Conservation (phyloP, 2,329 filamentous ascomycete species). For the Curvularia sp. region DNA sequence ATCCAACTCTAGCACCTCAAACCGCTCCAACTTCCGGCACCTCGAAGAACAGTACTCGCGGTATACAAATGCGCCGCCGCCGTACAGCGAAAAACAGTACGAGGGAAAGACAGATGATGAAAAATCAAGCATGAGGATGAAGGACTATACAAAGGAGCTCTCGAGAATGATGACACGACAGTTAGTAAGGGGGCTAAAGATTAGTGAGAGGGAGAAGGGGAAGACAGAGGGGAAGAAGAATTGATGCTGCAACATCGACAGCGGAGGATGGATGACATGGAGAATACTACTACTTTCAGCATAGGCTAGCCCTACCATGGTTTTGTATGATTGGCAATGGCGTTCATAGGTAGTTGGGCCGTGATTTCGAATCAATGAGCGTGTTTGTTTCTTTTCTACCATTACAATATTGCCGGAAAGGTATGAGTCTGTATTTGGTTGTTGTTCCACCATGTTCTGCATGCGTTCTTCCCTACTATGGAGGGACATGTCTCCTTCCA, state of each 20-base stretch:
- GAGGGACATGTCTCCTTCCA: background rate
- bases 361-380: background rate
- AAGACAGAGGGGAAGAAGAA: constrained; percentile 3
- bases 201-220: constrained; percentile 17
- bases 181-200: constrained; percentile 32
- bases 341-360: background rate
- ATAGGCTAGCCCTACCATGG: constrained; percentile 4
- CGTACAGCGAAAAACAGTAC: constrained; percentile 32
- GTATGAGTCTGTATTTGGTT: background rate
- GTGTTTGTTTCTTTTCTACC: background rate
- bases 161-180: constrained; percentile 40
- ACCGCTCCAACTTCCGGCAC: constrained; percentile 10
- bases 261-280: background rate
- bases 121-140: constrained; percentile 29
- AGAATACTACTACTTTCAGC: background rate
- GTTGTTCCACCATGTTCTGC: background rate
- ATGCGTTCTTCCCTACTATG: background rate
- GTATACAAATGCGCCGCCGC: constrained; percentile 34
- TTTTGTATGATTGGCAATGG: constrained; percentile 10
- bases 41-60: constrained; percentile 29
- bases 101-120: constrained; percentile 37
- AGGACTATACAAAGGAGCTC: constrained; percentile 39
- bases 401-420: background rate
- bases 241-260: background rate
- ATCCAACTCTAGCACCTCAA: constrained; percentile 15